A percentile compares a stretch with the other conserved stretches of the same genome.
These are phyloP conservation scores for Colletotrichum gloeosporioides DNA, from an alignment of 2,329 filamentous ascomycete species.

Conservation along the genomic window DNA sequence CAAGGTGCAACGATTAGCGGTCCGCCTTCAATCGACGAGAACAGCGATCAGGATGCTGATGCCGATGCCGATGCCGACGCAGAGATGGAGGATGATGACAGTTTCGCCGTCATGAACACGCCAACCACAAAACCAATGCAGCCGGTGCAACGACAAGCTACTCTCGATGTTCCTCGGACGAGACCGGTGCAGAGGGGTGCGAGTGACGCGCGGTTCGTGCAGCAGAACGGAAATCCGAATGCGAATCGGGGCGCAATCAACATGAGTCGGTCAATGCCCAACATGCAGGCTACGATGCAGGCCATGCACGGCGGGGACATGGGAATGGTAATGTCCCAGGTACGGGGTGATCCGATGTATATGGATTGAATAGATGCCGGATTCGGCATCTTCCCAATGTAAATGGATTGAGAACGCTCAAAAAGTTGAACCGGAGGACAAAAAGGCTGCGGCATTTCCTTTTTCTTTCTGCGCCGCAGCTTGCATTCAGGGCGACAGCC, in stretches of 20 bases:
- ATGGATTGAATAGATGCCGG: slow-evolving; percentile 44
- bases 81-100: slow-evolving; percentile 66
- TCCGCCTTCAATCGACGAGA: slow-evolving; percentile 49
- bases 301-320: slow-evolving; percentile 48
- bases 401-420: not conserved
- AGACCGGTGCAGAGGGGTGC: slow-evolving; percentile 35
- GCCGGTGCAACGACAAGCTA: slow-evolving; percentile 43
- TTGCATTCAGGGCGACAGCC: slow-evolving; percentile 6
- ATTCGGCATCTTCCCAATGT: not conserved
- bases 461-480: not conserved
- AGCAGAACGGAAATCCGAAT: slow-evolving; percentile 44
- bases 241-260: slow-evolving; percentile 42
- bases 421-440: not conserved
- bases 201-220: slow-evolving; percentile 45
- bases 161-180: slow-evolving; percentile 49
- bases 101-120: slow-evolving; percentile 55
- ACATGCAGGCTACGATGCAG: slow-evolving; percentile 49
- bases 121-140: slow-evolving; percentile 41
- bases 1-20: slow-evolving; percentile 36
- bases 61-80: slow-evolving; percentile 43
- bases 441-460: not conserved
- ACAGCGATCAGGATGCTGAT: slow-evolving; percentile 49
- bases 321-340: slow-evolving; percentile 49
- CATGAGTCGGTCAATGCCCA: slow-evolving; percentile 51
- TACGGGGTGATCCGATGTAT: slow-evolving; percentile 56